Percentiles rank a stretch among this genome's conserved stretches.
Conservation (phyloP, 495 filamentous ascomycete genomes). For the Penicillium chermesinum region DNA sequence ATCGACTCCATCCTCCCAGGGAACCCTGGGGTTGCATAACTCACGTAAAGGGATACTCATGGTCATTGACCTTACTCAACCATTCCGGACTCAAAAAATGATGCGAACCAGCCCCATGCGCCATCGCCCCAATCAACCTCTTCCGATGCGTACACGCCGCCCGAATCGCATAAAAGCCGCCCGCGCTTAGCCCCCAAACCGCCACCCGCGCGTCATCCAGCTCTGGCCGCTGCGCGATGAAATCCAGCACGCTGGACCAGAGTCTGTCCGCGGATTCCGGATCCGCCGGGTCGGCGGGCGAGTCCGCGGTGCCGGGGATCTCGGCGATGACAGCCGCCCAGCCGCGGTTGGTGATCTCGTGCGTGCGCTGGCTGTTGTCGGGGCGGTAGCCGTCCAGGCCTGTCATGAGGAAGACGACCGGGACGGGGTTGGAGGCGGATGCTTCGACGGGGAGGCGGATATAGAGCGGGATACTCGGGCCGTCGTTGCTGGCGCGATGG, state of each 20-base stretch:
- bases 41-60: slow-evolving; percentile 74
- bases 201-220: slow-evolving; percentile 60
- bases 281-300: slow-evolving; percentile 57
- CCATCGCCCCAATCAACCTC: slow-evolving; percentile 54
- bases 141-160: slow-evolving; percentile 66
- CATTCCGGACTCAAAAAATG: slow-evolving; percentile 62
- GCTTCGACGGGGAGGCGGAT: slow-evolving; percentile 52
- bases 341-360: slow-evolving; percentile 58
- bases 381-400: slow-evolving; percentile 76
- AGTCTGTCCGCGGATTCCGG: slow-evolving; percentile 48
- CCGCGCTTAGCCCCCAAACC: slow-evolving; percentile 68
- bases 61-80: slow-evolving; percentile 61
- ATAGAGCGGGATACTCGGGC: slow-evolving; percentile 58
- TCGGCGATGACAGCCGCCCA: slow-evolving; percentile 62
- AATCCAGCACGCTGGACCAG: slow-evolving; percentile 57
- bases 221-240: slow-evolving; percentile 51
- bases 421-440: slow-evolving; percentile 36
- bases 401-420: slow-evolving; percentile 65
- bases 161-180: slow-evolving; percentile 73
- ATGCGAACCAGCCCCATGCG: slow-evolving; percentile 68
- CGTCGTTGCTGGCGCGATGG: slow-evolving; percentile 43
- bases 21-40: no score
- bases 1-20: not conserved
- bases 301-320: slow-evolving; percentile 78
- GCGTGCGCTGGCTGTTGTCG: slow-evolving; percentile 67